Conservation (phyloP, 2,329 filamentous ascomycete genomes). For the Xylariaceae sp. region DNA sequence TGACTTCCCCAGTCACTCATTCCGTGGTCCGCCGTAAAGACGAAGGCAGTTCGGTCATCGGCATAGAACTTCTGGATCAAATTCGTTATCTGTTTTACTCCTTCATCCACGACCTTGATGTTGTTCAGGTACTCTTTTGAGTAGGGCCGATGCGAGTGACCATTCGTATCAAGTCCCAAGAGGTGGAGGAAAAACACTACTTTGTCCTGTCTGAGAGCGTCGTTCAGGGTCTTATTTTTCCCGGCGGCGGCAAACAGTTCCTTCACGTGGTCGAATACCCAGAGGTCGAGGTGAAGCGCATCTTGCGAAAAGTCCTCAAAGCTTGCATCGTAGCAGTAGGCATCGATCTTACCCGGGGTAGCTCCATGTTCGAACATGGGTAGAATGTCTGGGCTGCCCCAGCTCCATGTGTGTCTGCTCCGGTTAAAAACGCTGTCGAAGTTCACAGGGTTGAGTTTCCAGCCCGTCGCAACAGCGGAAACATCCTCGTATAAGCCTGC, state of each 20-base stretch:
- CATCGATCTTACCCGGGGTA: slow-evolving; percentile 77
- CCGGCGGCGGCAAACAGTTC: slow-evolving; percentile 76
- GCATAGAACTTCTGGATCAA: slow-evolving; percentile 81
- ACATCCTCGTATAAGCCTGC: slow-evolving; percentile 97
- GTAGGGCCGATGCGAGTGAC: slow-evolving; percentile 82
- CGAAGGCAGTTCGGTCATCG: slow-evolving; percentile 81
- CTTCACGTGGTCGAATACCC: slow-evolving; percentile 95
- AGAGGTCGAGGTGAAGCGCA: slow-evolving; percentile 75
- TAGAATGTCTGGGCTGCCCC: slow-evolving; percentile 95
- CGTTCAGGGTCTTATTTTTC: slow-evolving; percentile 68
- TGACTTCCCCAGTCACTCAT: slow-evolving; percentile 99
- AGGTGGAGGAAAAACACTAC: slow-evolving; percentile 93
- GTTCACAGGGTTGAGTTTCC: slow-evolving; percentile 97
- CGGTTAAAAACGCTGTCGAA: slow-evolving; percentile 99
- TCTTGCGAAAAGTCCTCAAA: slow-evolving; percentile 86
- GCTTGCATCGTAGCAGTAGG: slow-evolving; percentile 77
- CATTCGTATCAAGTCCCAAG: slow-evolving; percentile 84
- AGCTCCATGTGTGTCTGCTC: slow-evolving; percentile 96
- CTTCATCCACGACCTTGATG: slow-evolving; percentile 87
- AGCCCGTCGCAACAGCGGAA: slow-evolving; percentile 92
- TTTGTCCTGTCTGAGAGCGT: slow-evolving; percentile 72
- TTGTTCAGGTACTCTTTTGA: slow-evolving; percentile 94
- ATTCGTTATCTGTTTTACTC: slow-evolving; percentile 76
- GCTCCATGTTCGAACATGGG: slow-evolving; percentile 97
- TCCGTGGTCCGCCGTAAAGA: slow-evolving; percentile 96